These are phyloP conservation scores for Echites panduratus DNA, from an alignment of 257 asterid genomes.

Conservation along the genomic window DNA sequence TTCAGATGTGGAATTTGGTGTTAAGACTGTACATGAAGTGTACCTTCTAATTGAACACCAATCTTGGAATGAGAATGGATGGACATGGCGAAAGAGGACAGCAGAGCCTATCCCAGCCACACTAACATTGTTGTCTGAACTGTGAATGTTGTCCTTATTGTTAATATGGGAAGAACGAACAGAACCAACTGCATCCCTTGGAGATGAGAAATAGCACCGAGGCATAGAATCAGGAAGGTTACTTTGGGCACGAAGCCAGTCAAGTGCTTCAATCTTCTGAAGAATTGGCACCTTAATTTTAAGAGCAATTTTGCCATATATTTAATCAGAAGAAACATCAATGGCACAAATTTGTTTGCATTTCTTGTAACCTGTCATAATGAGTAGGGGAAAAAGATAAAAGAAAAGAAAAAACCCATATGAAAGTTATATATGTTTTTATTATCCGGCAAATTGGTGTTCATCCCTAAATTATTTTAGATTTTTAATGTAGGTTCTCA, in stretches of 20 bases:
- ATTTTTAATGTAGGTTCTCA: too few relatives aligned
- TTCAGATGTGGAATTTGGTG: too few relatives aligned
- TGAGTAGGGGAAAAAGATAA: too few relatives aligned
- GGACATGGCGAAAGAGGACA: slow-evolving; percentile 67
- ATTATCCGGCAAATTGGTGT: too few relatives aligned
- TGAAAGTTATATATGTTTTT: too few relatives aligned
- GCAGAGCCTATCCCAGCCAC: slow-evolving; percentile 94
- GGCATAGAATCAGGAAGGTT: slow-evolving; percentile 37
- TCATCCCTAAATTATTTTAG: too few relatives aligned
- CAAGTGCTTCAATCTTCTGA: slow-evolving; percentile 62
- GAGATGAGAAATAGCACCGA: slow-evolving; percentile 83
- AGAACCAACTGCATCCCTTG: slow-evolving; percentile 32
- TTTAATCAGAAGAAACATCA: not conserved
- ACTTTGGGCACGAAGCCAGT: slow-evolving; percentile 78
- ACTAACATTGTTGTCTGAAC: slow-evolving; percentile 37
- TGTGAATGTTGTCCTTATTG: slow-evolving; percentile 8
- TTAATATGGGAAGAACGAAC: slow-evolving; percentile 10
- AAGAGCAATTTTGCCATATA: not conserved
- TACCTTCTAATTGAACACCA: slow-evolving; percentile 87
- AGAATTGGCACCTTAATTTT: slow-evolving; percentile 74
- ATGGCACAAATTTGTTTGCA: not conserved
- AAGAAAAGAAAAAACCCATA: too few relatives aligned
- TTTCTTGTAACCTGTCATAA: too few relatives aligned
- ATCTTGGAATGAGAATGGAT: slow-evolving; percentile 65
- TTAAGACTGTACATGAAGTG: too few relatives aligned